Evolutionary conservation across 306 rosid genomes (phyloP), one percentile per base, ranked within the genome.

Genomic region (Neltuma alba): DNA sequence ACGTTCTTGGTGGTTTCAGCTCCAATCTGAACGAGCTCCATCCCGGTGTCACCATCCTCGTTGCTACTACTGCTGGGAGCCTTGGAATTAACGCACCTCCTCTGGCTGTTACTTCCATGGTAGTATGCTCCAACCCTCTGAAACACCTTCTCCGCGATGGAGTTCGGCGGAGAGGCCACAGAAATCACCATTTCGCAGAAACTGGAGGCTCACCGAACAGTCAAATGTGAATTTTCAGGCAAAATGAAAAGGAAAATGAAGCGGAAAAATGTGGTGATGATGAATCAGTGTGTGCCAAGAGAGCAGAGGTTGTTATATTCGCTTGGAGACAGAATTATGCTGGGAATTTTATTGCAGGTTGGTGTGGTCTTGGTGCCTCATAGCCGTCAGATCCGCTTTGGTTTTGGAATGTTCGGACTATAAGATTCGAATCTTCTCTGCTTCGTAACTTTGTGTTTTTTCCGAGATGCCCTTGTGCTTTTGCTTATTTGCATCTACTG

Each of bases 21-120:
- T 23, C 99, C 99, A 89, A 93, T 88, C 85, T 95, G 93, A 76
- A 82, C 89, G 48, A 95, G 82, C 79, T 95, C 99, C 98, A 90
- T 44, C 2, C 86, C 89, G 9, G 86, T 89, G 33, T 89, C 96
- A 3, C 21, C 80, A 0, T 87, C 88, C 4, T 74, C 86, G 77
- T 86, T 81, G 8, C 62, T 52, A 4, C 62, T 41, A 23, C 52
- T 82, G 42, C 33, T 64, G 23, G 79, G 82, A 76, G 25, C 21
- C 52, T 87, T 94, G 73, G 34, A 74, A 64, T 10, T 40, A 5
- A 65, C 74, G 45, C 81, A 81, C 42, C 65, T 81, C 80, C 76
- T 85, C n/a, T 80, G 68, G 40, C 81, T 77, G 25, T 14, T 71
- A 40, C 72, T 74, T 11, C 91, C 87, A 6, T 42, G 55, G 33